Evolutionary conservation across 495 filamentous ascomycete species (phyloP), one percentile per base, ranked within the genome.

Genomic region (Letharia lupina): DNA sequence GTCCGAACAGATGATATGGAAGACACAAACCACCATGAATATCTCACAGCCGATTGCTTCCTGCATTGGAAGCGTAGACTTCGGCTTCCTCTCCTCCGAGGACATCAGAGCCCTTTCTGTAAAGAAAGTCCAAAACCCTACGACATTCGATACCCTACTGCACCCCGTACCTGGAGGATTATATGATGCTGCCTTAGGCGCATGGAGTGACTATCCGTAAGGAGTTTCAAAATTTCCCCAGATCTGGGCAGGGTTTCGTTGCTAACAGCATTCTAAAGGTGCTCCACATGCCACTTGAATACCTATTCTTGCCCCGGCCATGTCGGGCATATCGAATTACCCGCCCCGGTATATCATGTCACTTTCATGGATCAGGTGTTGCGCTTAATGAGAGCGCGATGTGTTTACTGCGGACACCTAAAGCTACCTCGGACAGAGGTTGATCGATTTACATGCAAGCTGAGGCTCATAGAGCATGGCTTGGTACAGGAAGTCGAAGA

Each of bases 171-270:
- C 91, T 28, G 89, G 91, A 65, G 95, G 95, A 72, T 82, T 99
- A 11, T 96, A 98, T 73, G 95, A 97, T 76, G 82, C 91, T 56
- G 92, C 94, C 62, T 81, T 99, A 62, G 95, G 95, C n/a, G 89
- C 94, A 61, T 93, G 89, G 84, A 83, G 84, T 59, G 91, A 96
- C 70, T 82, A 86, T 73, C 78, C 84, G 89, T 96, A 83, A 82
- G 89, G 75, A 57, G 66, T 64, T 61, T 63, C 28, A 40, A 47
- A 42, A 33, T 58, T 13, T 20, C 8, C 48, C 48, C 3, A 16
- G 28, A 35, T 35, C 40, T 13, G 40, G 13, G 6, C 4, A 2
- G 52, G 10, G 8, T n/a, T 45, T 35, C 50, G 58, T 37, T 50
- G 65, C 42, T 66, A 57, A 47, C 33, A 33, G 50, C 18, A 15